Evolutionary conservation across 371 early-diverging fungal genomes (phyloP).

Genomic region (Hamiltosporidium tvaerminnensis): DNA sequence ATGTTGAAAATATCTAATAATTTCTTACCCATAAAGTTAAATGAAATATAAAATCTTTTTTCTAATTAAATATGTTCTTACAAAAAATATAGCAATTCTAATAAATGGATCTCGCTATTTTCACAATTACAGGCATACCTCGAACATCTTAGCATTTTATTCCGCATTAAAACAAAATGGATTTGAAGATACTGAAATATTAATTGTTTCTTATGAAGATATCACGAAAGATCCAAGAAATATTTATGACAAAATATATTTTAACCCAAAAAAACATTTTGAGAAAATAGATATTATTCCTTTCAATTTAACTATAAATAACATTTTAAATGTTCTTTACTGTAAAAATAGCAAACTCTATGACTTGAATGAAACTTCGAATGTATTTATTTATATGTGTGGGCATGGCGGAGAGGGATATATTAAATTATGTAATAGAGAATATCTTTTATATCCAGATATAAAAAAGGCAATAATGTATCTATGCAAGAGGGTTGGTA

Average conservation of each 20-base stretch:
- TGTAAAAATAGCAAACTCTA: slow-evolving; percentile 28
- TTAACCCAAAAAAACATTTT: slow-evolving; percentile 14
- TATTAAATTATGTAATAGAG: slow-evolving; percentile 40
- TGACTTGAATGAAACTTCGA: slow-evolving; percentile 28
- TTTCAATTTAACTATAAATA: slow-evolving; percentile 11
- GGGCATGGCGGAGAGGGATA: slow-evolving; percentile 49
- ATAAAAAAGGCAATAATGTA: slow-evolving; percentile 25
- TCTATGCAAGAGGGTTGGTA: slow-evolving; percentile 27
- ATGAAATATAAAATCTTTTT: background rate
- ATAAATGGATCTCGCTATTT: slow-evolving; percentile 17
- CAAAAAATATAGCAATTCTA: slow-evolving; percentile 14
- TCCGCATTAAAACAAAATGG: slow-evolving; percentile 8
- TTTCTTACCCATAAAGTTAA: too few species aligned
- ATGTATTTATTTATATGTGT: slow-evolving; percentile 45
- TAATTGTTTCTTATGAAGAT: slow-evolving; percentile 9
- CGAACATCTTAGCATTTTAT: slow-evolving; percentile 14
- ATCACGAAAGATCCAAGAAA: slow-evolving; percentile 19
- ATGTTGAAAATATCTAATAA: too few species aligned
- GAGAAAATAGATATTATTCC: slow-evolving; percentile 10
- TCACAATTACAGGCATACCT: slow-evolving; percentile 23
- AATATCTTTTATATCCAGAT: slow-evolving; percentile 40
- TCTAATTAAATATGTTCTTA: background rate
- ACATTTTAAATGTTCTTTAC: slow-evolving; percentile 36
- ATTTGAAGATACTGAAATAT: slow-evolving; percentile 7
- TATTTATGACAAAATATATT: slow-evolving; percentile 1